Percentiles rank a stretch among this genome's conserved stretches.
These are phyloP conservation scores for Euphorbia celastroides DNA, from an alignment of 441 rosid species.

Conservation along the genomic window DNA sequence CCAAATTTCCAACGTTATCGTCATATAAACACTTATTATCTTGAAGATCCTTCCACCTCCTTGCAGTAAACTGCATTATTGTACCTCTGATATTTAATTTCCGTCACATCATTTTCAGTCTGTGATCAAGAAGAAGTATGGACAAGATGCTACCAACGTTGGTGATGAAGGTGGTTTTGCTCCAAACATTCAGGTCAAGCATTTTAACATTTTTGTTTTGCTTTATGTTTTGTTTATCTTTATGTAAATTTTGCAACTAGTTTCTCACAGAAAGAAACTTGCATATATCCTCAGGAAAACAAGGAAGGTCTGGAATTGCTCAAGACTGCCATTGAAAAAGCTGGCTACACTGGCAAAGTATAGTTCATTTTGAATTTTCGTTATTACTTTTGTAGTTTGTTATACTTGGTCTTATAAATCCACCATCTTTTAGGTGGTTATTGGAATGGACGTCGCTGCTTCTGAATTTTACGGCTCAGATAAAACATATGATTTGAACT, in stretches of 20 bases:
- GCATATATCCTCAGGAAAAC: slow-evolving; percentile 56
- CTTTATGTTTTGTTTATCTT: background rate
- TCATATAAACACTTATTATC: background rate
- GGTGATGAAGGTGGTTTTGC: slow-evolving; percentile 99
- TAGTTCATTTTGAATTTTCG: slow-evolving; percentile 14
- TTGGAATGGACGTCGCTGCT: slow-evolving; percentile 99
- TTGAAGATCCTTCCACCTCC: background rate
- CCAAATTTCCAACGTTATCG: background rate
- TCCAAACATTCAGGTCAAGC: slow-evolving; percentile 80
- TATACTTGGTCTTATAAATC: background rate
- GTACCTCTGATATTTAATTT: background rate
- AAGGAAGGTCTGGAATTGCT: slow-evolving; percentile 97
- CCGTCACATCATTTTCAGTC: slow-evolving; percentile 33
- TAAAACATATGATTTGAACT: slow-evolving; percentile 87
- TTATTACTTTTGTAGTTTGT: background rate
- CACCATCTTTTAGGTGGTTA: slow-evolving; percentile 59
- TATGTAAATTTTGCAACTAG: slow-evolving; percentile 2
- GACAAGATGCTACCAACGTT: slow-evolving; percentile 95
- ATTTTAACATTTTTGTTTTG: background rate
- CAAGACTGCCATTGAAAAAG: slow-evolving; percentile 88
- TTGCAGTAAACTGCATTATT: background rate
- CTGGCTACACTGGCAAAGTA: slow-evolving; percentile 88
- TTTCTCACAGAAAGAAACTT: slow-evolving; percentile 11
- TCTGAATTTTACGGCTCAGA: slow-evolving; percentile 81
- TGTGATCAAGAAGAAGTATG: slow-evolving; percentile 92